Base-by-base conservation (phyloP, 306 rosid species). In the Cicer cuneatum region DNA sequence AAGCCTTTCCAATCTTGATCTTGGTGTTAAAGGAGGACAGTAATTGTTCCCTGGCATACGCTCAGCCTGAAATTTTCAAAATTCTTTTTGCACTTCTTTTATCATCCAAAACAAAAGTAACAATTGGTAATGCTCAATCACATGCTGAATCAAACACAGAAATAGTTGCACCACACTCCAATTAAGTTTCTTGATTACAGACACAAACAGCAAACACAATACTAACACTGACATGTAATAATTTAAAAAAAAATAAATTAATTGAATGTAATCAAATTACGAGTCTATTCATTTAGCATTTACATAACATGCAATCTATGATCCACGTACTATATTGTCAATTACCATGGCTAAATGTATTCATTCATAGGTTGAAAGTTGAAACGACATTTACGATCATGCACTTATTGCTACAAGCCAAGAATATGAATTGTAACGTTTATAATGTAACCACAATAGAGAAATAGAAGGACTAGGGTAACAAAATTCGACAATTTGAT, bases 1-100 rank as follows among this genome's bases (percentile, higher is more conserved):
- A 78, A 93, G 94, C 85, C 98, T 91, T 76, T 91, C 98, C 85
- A 93, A 54, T 82, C 97, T 84, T 43, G 93, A 88, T 81, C 85
- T 87, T 29, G 97, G 94, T 58, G 97, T 88, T 66, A 83, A 38
- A 47, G 97, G 90, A 80, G 78, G 74, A 82, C 83, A 15, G 79
- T 52, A 85, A 72, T 83, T 93, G 90, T 91, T 89, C 87, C 87
- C 90, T 66, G 71, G 90, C 93, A 87, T 84, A 53, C 66, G 84
- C 80, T 60, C 87, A 62, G 65, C 81, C 83, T 86, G 84, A 81
- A 84, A 75, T 43, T 52, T 53, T 71, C 24, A 76, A 40, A 58
- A 13, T 33, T 52, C 2, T 2, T 46, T 40, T 58, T 74, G 12
- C 33, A 62, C 74, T 74, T 5, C 45, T 42, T 42, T 78, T 43